Conservation (phyloP, 2,329 filamentous ascomycete species). For the Akanthomyces dipterigenus region DNA sequence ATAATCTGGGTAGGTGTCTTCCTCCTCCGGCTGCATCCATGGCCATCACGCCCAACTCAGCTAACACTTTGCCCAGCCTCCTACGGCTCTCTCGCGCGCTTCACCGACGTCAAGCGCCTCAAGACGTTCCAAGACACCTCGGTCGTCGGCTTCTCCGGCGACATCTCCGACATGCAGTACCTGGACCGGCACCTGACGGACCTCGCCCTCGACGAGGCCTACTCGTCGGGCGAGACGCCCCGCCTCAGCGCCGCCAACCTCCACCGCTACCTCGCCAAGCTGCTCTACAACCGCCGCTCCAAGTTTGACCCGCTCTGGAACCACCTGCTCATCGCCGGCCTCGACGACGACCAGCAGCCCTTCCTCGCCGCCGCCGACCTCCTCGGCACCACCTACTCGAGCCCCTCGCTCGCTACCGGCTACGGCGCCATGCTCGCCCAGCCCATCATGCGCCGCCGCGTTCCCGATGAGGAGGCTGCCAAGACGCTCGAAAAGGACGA, state of each 20-base stretch:
- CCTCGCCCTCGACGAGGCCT: slow-evolving; percentile 84
- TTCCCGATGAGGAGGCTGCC: slow-evolving; percentile 76
- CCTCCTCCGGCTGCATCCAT: background rate
- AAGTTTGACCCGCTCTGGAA: slow-evolving; percentile 99
- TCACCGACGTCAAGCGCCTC: slow-evolving; percentile 93
- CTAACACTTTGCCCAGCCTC: slow-evolving; percentile 56
- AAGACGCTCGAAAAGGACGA: slow-evolving; percentile 66
- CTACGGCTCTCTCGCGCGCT: slow-evolving; percentile 93
- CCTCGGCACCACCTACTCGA: slow-evolving; percentile 83
- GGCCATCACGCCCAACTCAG: background rate
- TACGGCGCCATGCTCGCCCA: slow-evolving; percentile 90
- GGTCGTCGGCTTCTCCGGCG: slow-evolving; percentile 89
- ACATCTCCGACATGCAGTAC: slow-evolving; percentile 99
- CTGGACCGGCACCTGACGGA: slow-evolving; percentile 84
- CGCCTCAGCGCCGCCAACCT: slow-evolving; percentile 85
- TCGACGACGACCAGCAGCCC: slow-evolving; percentile 71
- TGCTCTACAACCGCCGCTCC: slow-evolving; percentile 89
- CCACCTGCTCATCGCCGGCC: slow-evolving; percentile 81
- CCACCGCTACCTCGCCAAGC: slow-evolving; percentile 92
- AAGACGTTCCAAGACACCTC: slow-evolving; percentile 78
- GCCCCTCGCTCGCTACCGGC: slow-evolving; percentile 84
- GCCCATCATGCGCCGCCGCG: slow-evolving; percentile 77
- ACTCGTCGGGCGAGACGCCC: slow-evolving; percentile 41
- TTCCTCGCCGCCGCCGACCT: slow-evolving; percentile 91
- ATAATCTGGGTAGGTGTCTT: slow-evolving; percentile 73